Evolutionary conservation across 2,329 filamentous ascomycete species (phyloP).

Genomic region (Botrytis cinerea): DNA sequence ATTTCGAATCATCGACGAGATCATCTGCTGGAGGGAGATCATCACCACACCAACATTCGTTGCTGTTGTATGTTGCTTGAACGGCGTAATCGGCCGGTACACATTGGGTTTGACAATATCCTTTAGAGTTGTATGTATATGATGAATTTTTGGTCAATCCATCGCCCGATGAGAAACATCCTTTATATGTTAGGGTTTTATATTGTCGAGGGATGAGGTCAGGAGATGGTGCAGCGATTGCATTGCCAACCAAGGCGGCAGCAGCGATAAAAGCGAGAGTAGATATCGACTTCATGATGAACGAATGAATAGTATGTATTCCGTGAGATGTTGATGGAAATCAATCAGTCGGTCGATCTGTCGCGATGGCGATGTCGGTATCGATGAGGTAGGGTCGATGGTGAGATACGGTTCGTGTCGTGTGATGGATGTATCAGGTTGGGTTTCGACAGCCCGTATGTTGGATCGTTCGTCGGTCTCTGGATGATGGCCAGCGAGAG

Average conservation of each 20-base stretch:
- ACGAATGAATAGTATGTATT: slow-evolving; percentile 24
- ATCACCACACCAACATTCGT: slow-evolving; percentile 40
- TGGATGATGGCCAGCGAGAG: not conserved
- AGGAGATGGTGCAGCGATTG: slow-evolving; percentile 25
- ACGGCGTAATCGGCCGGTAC: slow-evolving; percentile 28
- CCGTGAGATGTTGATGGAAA: not conserved
- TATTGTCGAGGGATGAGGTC: slow-evolving; percentile 7
- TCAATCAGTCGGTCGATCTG: not conserved
- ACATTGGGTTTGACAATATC: slow-evolving; percentile 36
- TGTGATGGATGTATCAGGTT: not conserved
- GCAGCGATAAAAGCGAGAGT: slow-evolving; percentile 30
- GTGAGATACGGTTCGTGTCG: not conserved
- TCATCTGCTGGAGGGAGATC: slow-evolving; percentile 34
- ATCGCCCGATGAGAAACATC: slow-evolving; percentile 37
- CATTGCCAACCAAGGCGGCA: slow-evolving; percentile 29
- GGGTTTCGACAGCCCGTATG: not conserved
- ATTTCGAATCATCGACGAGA: slow-evolving; percentile 31
- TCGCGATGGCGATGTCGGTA: not conserved
- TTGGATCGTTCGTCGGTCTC: not conserved
- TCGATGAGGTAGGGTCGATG: not conserved
- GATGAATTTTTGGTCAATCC: slow-evolving; percentile 36
- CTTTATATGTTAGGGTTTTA: slow-evolving; percentile 28
- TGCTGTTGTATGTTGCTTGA: slow-evolving; percentile 34
- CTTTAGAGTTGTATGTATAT: slow-evolving; percentile 37
- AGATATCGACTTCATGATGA: slow-evolving; percentile 35